Percentiles rank a stretch among this genome's conserved stretches.
Evolutionary conservation across 2,329 filamentous ascomycete species (phyloP).

Genomic region (Paradendryphiella salina): DNA sequence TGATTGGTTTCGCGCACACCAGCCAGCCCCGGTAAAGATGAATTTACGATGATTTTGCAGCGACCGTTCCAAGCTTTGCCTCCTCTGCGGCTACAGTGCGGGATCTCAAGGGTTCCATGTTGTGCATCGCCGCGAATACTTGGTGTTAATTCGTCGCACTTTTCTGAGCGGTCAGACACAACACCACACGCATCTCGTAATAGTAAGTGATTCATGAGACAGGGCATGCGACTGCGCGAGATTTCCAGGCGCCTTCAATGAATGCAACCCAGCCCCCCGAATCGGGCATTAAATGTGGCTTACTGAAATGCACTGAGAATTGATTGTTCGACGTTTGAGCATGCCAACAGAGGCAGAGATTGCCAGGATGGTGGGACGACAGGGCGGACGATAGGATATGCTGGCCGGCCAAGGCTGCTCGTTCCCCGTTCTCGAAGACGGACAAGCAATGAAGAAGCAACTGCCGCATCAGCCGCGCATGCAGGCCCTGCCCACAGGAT

Average conservation of each 20-base stretch:
- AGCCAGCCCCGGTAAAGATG: neutral
- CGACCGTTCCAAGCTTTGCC: neutral
- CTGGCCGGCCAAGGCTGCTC: conserved; percentile 6
- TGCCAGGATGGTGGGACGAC: conserved; percentile 3
- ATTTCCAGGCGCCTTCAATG: conserved; percentile 6
- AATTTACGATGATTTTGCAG: neutral
- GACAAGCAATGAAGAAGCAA: conserved; percentile 14
- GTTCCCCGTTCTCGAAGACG: conserved; percentile 1
- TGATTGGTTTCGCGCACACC: neutral
- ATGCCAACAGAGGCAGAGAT: conserved; percentile 6
- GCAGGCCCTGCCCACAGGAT: neutral
- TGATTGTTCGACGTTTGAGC: conserved; percentile 1
- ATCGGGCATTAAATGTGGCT: neutral
- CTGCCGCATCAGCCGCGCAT: conserved; percentile 9
- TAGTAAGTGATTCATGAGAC: neutral
- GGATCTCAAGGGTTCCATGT: neutral
- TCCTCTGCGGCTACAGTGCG: neutral
- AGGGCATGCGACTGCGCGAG: conserved; percentile 2
- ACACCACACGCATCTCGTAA: conserved; percentile 2
- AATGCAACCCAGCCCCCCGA: neutral
- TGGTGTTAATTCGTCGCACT: neutral
- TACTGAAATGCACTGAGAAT: conserved; percentile 1
- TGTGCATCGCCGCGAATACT: neutral
- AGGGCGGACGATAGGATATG: conserved; percentile 3
- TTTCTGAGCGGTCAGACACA: conserved; percentile 3